Evolutionary conservation across 2,329 filamentous ascomycete genomes (phyloP).

Genomic region (Phyllosticta paracitricarpa): DNA sequence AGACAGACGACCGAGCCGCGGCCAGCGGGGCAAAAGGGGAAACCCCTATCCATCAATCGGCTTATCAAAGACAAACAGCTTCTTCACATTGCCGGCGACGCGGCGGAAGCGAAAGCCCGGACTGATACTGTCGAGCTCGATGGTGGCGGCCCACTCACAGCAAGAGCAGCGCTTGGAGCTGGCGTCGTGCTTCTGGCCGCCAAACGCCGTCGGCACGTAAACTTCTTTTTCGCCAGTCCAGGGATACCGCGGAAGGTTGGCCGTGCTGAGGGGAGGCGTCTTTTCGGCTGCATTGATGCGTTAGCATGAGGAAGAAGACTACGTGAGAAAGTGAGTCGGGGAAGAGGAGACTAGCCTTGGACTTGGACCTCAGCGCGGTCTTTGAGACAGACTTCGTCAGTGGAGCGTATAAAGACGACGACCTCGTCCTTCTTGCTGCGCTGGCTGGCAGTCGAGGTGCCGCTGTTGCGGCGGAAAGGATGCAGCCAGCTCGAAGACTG

Average conservation of each 20-base stretch:
- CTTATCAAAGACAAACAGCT: not conserved
- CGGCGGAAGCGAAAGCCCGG: not conserved
- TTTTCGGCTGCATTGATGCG: not conserved
- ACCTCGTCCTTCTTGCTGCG: not conserved
- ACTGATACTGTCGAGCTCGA: not conserved
- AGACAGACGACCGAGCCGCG: too few relatives aligned
- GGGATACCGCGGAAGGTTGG: not conserved
- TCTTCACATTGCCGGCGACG: not conserved
- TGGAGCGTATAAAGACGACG: not conserved
- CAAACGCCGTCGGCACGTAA: not conserved
- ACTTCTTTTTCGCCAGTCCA: not conserved
- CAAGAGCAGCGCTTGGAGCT: not conserved
- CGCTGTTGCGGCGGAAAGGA: not conserved
- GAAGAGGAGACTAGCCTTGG: not conserved
- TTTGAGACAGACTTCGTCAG: not conserved
- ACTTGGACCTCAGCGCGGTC: not conserved
- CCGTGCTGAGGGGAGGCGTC: not conserved
- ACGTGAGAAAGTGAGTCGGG: not conserved
- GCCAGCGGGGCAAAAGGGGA: too few relatives aligned
- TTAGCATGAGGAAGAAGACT: not conserved
- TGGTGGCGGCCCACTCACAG: not conserved
- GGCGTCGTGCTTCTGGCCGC: not conserved
- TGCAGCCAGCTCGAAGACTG: not conserved
- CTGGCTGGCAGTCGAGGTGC: not conserved
- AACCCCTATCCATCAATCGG: not conserved